Base-by-base conservation (phyloP, 495 filamentous ascomycete genomes). In the Aspergillus biplanus region DNA sequence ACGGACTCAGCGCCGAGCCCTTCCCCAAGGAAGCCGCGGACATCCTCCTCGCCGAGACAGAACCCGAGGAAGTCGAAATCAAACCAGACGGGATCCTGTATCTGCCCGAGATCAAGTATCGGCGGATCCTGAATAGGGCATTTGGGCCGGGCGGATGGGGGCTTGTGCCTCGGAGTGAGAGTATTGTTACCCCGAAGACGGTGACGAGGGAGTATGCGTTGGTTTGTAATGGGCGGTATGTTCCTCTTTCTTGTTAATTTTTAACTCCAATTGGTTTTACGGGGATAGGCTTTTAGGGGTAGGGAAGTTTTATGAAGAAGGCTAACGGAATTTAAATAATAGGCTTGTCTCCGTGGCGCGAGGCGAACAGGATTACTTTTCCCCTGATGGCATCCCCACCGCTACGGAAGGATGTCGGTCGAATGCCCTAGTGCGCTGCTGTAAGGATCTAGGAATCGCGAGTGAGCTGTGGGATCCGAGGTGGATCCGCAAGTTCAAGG, bases 61-160 rank as follows among this genome's bases (percentile, higher is more conserved):
- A 86, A 39, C 76, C 83, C 6, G 84, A 90, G 16, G 94, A 98
- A 75, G 86, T 99, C 50, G 95, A 99, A 82, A 87, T 98, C 69
- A 99, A 99, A 80, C 90, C 91, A 32, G 95, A 99, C 77, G 95
- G 95, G 33, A 96, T 99, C 67, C 80, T 97, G 52, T 99, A 97
- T 72, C 83, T 99, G 58, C 95, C 95, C 13, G 95, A 99, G 84
- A 99, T 99, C 80, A 99, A 99, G 76, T 99, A 99, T 76, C 82
- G 95, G 27, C 82, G 95, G 44, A 97, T 97, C 61, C 77, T 99
- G 66, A 97, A 97, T 71, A 72, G 78, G 44, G 93, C 95, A 0
- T 99, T 99, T 77, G 95, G 95, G 0, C 95, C 95, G 3, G 96
- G 96, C 4, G 95, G 89, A 2, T 99, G 95, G 95, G 96, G 95